Evolutionary conservation across 1,139 yeast species (phyloP), one percentile per base, ranked within the genome.

Genomic region (Diutina sp.): DNA sequence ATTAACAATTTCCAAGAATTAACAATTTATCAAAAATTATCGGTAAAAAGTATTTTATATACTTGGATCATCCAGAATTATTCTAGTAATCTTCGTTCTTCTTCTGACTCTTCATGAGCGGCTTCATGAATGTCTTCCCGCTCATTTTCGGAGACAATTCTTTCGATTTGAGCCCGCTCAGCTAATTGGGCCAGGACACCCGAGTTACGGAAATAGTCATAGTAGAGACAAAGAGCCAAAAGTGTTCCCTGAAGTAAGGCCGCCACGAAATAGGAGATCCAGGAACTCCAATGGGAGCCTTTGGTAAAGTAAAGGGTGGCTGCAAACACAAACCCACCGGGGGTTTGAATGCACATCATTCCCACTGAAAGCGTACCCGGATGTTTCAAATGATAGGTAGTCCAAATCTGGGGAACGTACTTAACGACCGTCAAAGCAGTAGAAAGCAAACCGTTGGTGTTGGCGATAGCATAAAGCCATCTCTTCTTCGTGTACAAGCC

Each of bases 321-420:
- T 0, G 95, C 80, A 84, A 93, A 89, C 2, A 87, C 60, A 62
- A 80, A 85, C 30, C 96, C 96, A 14, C 97, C 97, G 0, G 97
- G 97, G 18, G 95, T 88, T 67, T 90, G 97, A 60, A 90, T 79
- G 57, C 84, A 72, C 93, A 90, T 87, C 90, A 87, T 88, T 6
- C 85, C 81, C 28, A 87, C 75, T 0, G 95, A 87, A 46, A 90
- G 74, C 0, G 91, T 84, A 2, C 96, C 97, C 0, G 95, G 85
- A 62, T 85, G 91, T 64, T 85, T 85, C 58, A 88, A 75, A 2
- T 63, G 66, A 64, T 76, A 84, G 0, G 96, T 89, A 41, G 93
- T 87, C 61, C 73, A 69, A 12, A 90, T 78, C 68, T 90, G 97
- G 0, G 97, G 97, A 54, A 89, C 73, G 64, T 88, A 90, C 68